These are phyloP conservation scores for Lactifluus pinguis DNA, from an alignment of 768 basidiomycete species.

Conservation along the genomic window DNA sequence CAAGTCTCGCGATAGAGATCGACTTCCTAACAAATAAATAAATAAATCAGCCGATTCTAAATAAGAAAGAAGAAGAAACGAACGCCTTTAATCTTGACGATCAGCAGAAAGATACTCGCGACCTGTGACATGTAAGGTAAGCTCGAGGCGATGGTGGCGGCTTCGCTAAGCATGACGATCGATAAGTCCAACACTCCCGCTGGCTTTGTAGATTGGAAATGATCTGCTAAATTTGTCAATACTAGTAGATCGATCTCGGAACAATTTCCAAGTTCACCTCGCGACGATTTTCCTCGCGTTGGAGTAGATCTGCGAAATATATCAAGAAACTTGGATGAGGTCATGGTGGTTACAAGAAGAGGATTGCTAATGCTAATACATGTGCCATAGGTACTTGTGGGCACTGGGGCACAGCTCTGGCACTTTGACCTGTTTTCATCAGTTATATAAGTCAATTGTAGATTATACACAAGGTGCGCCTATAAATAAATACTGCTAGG, in stretches of 20 bases:
- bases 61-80: background rate
- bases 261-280: background rate
- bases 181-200: conserved; percentile 2
- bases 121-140: conserved; percentile 12
- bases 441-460: conserved; percentile 16
- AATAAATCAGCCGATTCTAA: background rate
- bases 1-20: conserved; percentile 7
- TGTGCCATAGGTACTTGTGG: too few relatives aligned
- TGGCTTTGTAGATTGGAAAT: background rate
- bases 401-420: too few relatives aligned
- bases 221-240: background rate
- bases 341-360: background rate
- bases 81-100: conserved; percentile 11
- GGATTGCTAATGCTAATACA: too few relatives aligned
- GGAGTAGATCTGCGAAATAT: background rate
- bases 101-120: conserved; percentile 2
- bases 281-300: background rate
- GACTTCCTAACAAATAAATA: conserved; percentile 5
- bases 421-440: background rate
- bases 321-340: background rate
- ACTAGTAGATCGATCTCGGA: background rate
- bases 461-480: conserved; percentile 17
- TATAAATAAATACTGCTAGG: conserved; percentile 17
- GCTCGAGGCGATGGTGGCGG: background rate
- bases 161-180: conserved; percentile 3